Percentiles rank a stretch among this genome's conserved stretches.
These are phyloP conservation scores for Leccinum longicurvipes DNA, from an alignment of 768 basidiomycete genomes.

Conservation along the genomic window DNA sequence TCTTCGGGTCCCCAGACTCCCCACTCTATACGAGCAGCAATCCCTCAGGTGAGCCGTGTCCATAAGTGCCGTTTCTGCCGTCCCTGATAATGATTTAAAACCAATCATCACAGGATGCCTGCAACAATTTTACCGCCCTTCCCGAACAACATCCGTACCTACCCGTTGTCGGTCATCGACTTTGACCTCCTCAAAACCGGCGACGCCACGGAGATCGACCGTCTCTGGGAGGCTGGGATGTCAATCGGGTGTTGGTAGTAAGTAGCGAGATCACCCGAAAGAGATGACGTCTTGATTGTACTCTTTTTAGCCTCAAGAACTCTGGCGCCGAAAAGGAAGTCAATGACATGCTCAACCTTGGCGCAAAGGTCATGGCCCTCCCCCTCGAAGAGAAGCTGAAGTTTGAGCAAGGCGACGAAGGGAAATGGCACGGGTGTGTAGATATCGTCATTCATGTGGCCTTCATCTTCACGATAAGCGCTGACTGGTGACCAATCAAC, in stretches of 20 bases:
- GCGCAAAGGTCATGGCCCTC: slow-evolving; percentile 38
- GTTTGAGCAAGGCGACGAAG: slow-evolving; percentile 42
- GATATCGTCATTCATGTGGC: no score
- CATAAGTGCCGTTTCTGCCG: no score
- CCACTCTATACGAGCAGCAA: no score
- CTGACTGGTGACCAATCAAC: no score
- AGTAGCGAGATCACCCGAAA: slow-evolving; percentile 18
- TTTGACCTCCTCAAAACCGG: slow-evolving; percentile 35
- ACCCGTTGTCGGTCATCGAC: slow-evolving; percentile 46
- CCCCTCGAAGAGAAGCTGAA: slow-evolving; percentile 41
- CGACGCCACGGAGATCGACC: slow-evolving; percentile 37
- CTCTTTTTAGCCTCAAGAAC: slow-evolving; percentile 38
- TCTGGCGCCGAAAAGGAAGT: slow-evolving; percentile 38
- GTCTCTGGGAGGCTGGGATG: slow-evolving; percentile 46
- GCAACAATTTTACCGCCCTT: slow-evolving; percentile 37
- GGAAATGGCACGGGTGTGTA: slow-evolving; percentile 36
- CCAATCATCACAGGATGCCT: no score
- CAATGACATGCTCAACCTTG: slow-evolving; percentile 40
- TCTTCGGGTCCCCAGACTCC: no score
- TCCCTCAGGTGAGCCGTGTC: no score
- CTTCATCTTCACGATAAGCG: no score
- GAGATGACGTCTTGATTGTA: neutral
- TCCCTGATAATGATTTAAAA: no score
- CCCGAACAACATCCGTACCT: slow-evolving; percentile 41
- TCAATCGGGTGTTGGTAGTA: slow-evolving; percentile 54